Evolutionary conservation across 2,329 filamentous ascomycete genomes (phyloP).

Genomic region (Leptographium procerum): DNA sequence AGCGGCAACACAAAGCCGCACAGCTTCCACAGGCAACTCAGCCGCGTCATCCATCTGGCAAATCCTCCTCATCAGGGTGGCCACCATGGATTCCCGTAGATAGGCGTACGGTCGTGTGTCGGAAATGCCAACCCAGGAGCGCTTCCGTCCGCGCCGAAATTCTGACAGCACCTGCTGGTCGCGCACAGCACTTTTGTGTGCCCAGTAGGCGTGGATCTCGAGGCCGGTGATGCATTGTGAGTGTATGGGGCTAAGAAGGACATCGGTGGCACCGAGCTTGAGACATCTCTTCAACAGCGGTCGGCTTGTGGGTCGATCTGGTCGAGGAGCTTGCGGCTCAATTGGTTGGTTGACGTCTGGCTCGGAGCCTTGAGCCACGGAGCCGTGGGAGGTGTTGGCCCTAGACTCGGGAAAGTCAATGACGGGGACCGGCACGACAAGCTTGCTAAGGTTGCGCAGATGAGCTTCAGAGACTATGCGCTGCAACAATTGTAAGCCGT

Average conservation of each 20-base stretch:
- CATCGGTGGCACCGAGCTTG: conserved; percentile 77
- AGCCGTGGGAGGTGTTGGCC: neutral
- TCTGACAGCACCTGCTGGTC: conserved; percentile 64
- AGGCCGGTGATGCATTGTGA: conserved; percentile 63
- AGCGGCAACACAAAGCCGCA: conserved; percentile 56
- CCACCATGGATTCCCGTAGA: conserved; percentile 86
- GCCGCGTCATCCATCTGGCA: conserved; percentile 53
- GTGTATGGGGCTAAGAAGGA: conserved; percentile 69
- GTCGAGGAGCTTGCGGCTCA: neutral
- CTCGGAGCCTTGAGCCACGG: neutral
- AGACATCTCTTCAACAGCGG: conserved; percentile 57
- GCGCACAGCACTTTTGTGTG: conserved; percentile 62
- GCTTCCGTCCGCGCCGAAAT: conserved; percentile 63
- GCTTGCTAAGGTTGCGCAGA: conserved; percentile 41
- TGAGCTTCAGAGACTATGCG: conserved; percentile 48
- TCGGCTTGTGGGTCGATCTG: conserved; percentile 23
- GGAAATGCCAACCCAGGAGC: conserved; percentile 83
- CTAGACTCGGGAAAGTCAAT: conserved; percentile 28
- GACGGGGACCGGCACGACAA: conserved; percentile 45
- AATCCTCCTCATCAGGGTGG: conserved; percentile 77
- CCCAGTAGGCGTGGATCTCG: conserved; percentile 73
- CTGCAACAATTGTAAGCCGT: conserved; percentile 43
- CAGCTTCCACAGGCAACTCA: conserved; percentile 49
- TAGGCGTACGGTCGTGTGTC: conserved; percentile 83
- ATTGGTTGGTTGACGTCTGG: neutral